Conservation (phyloP, 371 early-diverging fungal genomes). For the Mucor lusitanicus region DNA sequence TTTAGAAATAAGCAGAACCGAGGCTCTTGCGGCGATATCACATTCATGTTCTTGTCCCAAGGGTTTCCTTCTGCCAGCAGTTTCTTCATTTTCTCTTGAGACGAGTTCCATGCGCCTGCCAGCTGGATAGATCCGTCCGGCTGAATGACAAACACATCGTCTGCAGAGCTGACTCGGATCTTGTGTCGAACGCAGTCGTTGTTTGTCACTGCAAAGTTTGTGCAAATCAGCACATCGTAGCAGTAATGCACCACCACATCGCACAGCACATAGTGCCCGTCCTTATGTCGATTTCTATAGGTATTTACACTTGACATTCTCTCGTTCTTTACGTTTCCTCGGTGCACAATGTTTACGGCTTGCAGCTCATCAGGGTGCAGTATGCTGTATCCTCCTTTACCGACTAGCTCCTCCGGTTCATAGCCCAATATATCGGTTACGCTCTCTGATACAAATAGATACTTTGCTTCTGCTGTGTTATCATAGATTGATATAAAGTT, state of each 20-base stretch:
- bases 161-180: conserved; percentile 32
- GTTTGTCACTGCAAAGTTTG: conserved; percentile 21
- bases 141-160: conserved; percentile 23
- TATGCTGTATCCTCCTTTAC: conserved; percentile 43
- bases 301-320: conserved; percentile 38
- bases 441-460: conserved; percentile 54
- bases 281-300: conserved; percentile 37
- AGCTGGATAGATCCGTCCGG: conserved; percentile 26
- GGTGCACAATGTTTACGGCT: conserved; percentile 37
- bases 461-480: conserved; percentile 46
- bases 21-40: conserved; percentile 18
- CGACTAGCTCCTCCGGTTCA: conserved; percentile 51
- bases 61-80: conserved; percentile 9
- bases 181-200: conserved; percentile 18
- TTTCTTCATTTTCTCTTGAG: conserved; percentile 24
- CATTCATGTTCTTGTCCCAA: conserved; percentile 26
- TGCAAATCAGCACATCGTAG: conserved; percentile 33
- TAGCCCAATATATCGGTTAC: conserved; percentile 53
- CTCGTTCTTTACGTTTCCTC: conserved; percentile 49
- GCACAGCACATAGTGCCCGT: conserved; percentile 33
- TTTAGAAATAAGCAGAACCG: conserved; percentile 30
- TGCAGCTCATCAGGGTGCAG: conserved; percentile 50
- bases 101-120: conserved; percentile 30
- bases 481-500: conserved; percentile 63
- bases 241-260: conserved; percentile 43